A percentile compares a stretch with the other conserved stretches of the same genome.
Evolutionary conservation across 768 basidiomycete genomes (phyloP).

Genomic region (Tricholoma saponaceum): DNA sequence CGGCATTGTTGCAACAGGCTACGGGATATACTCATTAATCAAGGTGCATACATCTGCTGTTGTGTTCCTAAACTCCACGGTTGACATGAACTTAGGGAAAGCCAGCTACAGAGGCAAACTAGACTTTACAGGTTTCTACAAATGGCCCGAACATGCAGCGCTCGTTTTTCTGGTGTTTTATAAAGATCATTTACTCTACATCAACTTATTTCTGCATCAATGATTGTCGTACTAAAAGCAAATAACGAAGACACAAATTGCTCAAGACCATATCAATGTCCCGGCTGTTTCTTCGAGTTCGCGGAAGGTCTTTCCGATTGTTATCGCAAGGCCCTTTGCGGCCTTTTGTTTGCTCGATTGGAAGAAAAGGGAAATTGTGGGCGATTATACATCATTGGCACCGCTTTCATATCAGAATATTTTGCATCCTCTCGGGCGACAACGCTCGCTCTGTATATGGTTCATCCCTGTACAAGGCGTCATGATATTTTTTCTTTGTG

Average conservation of each 20-base stretch:
- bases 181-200: not conserved
- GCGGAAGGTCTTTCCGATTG: too few species aligned
- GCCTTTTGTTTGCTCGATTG: too few species aligned
- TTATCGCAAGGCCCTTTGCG: too few species aligned
- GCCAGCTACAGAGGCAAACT: conserved; percentile 3
- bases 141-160: not conserved
- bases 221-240: not conserved
- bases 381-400: too few species aligned
- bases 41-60: conserved; percentile 28
- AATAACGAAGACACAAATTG: not conserved
- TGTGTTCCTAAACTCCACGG: not conserved
- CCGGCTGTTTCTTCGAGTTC: too few species aligned
- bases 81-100: conserved; percentile 12
- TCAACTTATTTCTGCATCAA: not conserved
- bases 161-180: not conserved
- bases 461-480: too few species aligned
- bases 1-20: conserved; percentile 51
- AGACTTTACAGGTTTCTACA: not conserved
- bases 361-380: too few species aligned
- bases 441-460: too few species aligned
- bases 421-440: too few species aligned
- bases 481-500: too few species aligned
- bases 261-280: too few species aligned
- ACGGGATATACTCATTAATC: conserved; percentile 44
- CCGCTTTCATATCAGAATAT: too few species aligned